Conservation (phyloP, 2,329 filamentous ascomycete genomes). For the Colletotrichum tropicicola region DNA sequence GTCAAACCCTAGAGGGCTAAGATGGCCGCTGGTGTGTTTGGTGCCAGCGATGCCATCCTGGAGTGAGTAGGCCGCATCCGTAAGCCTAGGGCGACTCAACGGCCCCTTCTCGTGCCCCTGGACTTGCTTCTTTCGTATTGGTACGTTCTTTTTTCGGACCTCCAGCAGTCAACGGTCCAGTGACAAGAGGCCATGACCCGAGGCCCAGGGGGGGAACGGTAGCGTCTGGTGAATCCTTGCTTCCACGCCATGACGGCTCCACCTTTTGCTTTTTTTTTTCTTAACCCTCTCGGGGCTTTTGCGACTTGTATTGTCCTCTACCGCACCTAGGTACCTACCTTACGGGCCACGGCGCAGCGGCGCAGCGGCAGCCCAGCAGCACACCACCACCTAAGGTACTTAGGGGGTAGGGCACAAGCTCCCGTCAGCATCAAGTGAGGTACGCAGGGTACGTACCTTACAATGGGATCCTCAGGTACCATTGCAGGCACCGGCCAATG, state of each 20-base stretch:
- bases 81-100: neutral
- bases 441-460: too few relatives aligned
- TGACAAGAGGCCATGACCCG: neutral
- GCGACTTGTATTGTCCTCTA: constrained; percentile 14
- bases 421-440: too few relatives aligned
- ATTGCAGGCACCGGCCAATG: neutral
- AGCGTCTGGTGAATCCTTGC: constrained; percentile 6
- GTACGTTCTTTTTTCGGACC: constrained; percentile 8
- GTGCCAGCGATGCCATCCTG: neutral
- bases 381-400: neutral
- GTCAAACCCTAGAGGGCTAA: constrained; percentile 13
- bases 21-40: neutral
- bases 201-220: neutral
- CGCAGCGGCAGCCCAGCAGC: neutral
- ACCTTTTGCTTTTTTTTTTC: constrained; percentile 4
- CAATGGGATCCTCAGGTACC: constrained; percentile 13
- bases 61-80: neutral
- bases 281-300: constrained; percentile 22
- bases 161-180: constrained; percentile 12
- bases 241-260: constrained; percentile 3
- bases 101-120: constrained; percentile 6
- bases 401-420: neutral
- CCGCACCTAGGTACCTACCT: neutral
- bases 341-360: too few relatives aligned
- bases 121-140: constrained; percentile 18